Base-by-base conservation (phyloP, 2,329 filamentous ascomycete genomes). In the Trichoderma lentiforme region DNA sequence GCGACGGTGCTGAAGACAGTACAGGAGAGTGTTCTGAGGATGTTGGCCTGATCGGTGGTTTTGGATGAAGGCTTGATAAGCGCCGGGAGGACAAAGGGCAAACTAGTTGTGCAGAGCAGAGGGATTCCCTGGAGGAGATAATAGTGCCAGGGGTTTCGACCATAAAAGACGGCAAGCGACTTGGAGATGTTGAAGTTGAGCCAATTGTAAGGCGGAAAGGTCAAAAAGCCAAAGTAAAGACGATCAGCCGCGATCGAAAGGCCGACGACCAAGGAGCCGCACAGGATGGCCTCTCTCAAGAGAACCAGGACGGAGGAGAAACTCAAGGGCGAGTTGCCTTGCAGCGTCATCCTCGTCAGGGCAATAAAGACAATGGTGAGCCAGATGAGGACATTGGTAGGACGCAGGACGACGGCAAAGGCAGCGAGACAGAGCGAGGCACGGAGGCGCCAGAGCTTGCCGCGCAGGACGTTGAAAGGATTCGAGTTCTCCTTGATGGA, bases 371-470 rank as follows among this genome's bases (percentile, higher is more conserved):
- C 86, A 73, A 98, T 82, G 51, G 87, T 87, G 12, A 90, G 82
- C 95, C 96, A 98, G 75, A 98, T 91, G 67, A 98, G 85, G 64
- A 92, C 77, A 80, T 98, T 98, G 15, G 96, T 98, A 11, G 95
- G 96, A 6, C 96, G 91, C 26, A 99, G 86, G 60, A 98, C 87
- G 76, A 94, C 94, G 0, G 96, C 95, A 67, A 93, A 79, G 9
- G 93, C 94, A 62, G 95, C 95, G 24, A 97, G 86, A 34, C 91
- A 81, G 39, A 98, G 86, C 53, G 93, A 93, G 26, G 87, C 78
- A 21, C 91, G 82, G 14, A 84, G 78, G 5, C 75, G 73, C 73
- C 75, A 76, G 32, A 78, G 67, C 51, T 62, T 79, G 79, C 79
- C 72, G 15, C 68, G 68, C 11, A 78, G 73, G 43, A 74, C 39